Conservation (phyloP, 257 asterid species). For the Penstemon newberryi region DNA sequence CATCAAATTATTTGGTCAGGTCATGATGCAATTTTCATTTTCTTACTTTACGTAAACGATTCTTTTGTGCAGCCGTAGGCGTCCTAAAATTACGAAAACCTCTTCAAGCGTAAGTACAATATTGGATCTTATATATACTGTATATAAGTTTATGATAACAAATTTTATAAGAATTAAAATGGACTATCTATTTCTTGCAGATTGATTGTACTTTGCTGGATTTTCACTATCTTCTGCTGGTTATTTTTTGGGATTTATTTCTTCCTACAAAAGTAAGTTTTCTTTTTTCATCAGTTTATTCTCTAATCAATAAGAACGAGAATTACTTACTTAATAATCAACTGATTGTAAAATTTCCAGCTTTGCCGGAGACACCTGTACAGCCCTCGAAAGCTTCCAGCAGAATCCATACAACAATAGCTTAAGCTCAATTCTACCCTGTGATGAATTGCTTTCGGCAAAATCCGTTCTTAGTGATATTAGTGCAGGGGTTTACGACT, state of each 20-base stretch:
- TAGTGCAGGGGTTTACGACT: slow-evolving; percentile 53
- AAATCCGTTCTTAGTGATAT: slow-evolving; percentile 46
- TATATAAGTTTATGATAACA: not conserved
- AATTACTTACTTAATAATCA: not conserved
- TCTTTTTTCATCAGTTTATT: not conserved
- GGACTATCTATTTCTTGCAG: slow-evolving; percentile 36
- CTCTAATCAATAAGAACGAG: not conserved
- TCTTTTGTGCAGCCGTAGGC: slow-evolving; percentile 42
- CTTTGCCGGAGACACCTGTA: slow-evolving; percentile 73
- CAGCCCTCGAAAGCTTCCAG: slow-evolving; percentile 69
- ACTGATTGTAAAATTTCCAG: slow-evolving; percentile 34
- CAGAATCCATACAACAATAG: slow-evolving; percentile 77
- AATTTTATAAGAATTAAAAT: not conserved
- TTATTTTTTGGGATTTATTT: slow-evolving; percentile 64
- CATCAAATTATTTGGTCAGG: not conserved
- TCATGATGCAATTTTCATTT: not conserved
- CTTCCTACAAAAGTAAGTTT: slow-evolving; percentile 58
- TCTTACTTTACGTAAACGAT: not conserved
- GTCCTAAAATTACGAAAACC: slow-evolving; percentile 33
- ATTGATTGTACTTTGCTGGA: slow-evolving; percentile 59
- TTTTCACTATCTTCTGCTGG: slow-evolving; percentile 61
- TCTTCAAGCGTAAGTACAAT: slow-evolving; percentile 36
- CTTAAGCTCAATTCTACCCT: slow-evolving; percentile 81
- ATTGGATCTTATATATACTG: not conserved
- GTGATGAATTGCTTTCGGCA: slow-evolving; percentile 68